Base-by-base conservation (phyloP, 495 filamentous ascomycete species). In the Neurospora africana region DNA sequence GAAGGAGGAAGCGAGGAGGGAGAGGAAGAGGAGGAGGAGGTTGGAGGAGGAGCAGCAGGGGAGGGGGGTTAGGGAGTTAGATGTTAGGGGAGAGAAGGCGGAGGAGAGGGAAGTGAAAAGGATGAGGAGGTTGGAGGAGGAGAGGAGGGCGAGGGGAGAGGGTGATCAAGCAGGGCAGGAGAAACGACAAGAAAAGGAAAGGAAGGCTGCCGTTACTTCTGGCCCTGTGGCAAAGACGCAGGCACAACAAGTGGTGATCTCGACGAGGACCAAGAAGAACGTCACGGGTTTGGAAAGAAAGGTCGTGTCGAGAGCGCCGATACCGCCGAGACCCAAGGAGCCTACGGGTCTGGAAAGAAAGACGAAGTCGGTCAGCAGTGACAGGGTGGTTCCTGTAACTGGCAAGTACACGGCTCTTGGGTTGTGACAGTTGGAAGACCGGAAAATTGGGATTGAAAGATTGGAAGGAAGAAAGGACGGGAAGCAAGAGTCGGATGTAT, bases 331-430 rank as follows among this genome's bases (percentile, higher is more conserved):
- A 61, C 53, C 53, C 13, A 61, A 30, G 27, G 69, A 35, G 38
- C 15, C 40, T 33, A 75, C 65, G 13, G 73, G 68, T 0, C 41
- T 75, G 61, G 74, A 71, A 68, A 73, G 65, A 40, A 30, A 40
- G 37, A 53, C 58, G 2, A 69, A 70, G 43, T 39, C 43, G 15
- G 41, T n/a, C 19, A 71, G 37, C 23, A 30, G 10, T 33, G 58
- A 38, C 10, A 73, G 71, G 67, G 69, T 53, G 65, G 39, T 72
- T 30, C 70, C 72, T 11, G 69, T 78, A 21, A 72, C 69, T 36
- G 78, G 78, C 13, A 75, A 78, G 41, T 81, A 78, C 69, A 72
- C 74, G 39, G 75, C 79, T 33, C 58, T 78, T 47, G 78, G 79
- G 0, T 39, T 78, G 30, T 80, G 71, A 78, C 53, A 15, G 3